A percentile compares a stretch with the other conserved stretches of the same genome.
Conservation (phyloP, 2,329 filamentous ascomycete genomes). For the Dothistroma pini region DNA sequence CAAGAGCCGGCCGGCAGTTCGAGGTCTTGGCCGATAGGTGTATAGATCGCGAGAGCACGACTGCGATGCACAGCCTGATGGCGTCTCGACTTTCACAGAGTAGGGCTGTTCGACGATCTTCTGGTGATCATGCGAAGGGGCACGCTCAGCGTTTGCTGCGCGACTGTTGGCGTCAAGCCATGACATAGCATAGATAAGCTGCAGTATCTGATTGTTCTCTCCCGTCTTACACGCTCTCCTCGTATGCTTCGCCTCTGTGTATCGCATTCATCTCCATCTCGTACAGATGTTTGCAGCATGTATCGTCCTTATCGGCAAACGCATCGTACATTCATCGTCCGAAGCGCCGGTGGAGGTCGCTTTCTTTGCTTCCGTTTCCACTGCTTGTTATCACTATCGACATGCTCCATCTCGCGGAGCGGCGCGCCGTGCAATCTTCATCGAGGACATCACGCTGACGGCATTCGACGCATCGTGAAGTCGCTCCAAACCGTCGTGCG, state of each 20-base stretch:
- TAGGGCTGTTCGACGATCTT: too few relatives aligned
- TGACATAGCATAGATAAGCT: not conserved
- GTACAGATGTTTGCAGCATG: not conserved
- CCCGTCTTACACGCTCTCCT: not conserved
- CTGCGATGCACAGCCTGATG: not conserved
- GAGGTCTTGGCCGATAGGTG: not conserved
- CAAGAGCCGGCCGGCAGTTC: not conserved
- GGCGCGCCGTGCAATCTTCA: not conserved
- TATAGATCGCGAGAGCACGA: not conserved
- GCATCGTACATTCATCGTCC: not conserved
- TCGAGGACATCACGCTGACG: not conserved
- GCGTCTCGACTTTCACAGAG: not conserved
- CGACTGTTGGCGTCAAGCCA: too few relatives aligned
- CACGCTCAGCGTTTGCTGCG: too few relatives aligned
- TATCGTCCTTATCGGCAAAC: not conserved
- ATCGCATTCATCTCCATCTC: not conserved
- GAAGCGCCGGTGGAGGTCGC: not conserved
- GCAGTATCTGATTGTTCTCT: not conserved
- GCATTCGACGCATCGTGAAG: not conserved
- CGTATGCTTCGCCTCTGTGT: not conserved
- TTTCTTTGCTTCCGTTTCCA: not conserved
- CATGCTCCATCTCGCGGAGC: not conserved
- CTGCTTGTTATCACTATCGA: not conserved
- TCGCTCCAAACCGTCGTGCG: not conserved
- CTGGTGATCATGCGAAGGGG: too few relatives aligned